Percentiles rank a stretch among this genome's conserved stretches.
phyloP scores from a whole-genome alignment of 441 rosid genomes.

The Eruca vesicaria region DNA sequence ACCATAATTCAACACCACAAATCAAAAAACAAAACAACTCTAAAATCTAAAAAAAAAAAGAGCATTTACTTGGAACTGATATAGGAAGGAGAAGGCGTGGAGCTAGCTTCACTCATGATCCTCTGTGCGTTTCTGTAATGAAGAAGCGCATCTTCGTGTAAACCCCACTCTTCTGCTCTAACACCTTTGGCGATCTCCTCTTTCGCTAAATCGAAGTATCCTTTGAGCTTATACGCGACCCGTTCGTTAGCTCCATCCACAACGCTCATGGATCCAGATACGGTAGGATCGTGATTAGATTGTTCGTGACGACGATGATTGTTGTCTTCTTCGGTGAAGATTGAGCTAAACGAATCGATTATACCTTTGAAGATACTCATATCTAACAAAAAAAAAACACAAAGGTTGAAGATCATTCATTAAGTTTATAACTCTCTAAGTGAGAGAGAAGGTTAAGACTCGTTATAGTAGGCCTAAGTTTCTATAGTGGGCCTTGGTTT shows the following conservation, averaged over 20 bases:
- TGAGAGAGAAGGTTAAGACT: neutral
- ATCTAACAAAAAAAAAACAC: conserved; percentile 8
- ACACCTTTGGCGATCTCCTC: conserved; percentile 80
- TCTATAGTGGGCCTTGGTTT: neutral
- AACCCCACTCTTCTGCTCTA: conserved; percentile 87
- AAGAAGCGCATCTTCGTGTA: conserved; percentile 64
- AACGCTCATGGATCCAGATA: conserved; percentile 49
- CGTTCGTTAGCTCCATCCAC: conserved; percentile 66
- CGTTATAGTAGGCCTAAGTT: neutral
- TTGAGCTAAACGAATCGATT: conserved; percentile 65
- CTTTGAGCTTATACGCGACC: conserved; percentile 83
- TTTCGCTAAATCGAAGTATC: conserved; percentile 82
- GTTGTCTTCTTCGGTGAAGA: conserved; percentile 41
- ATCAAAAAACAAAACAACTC: neutral
- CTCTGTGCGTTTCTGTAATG: conserved; percentile 82
- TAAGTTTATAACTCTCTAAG: neutral
- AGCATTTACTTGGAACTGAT: conserved; percentile 58
- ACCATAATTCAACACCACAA: conserved; percentile 2
- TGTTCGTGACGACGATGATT: conserved; percentile 27
- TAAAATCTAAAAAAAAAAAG: neutral
- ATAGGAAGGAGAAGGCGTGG: conserved; percentile 71
- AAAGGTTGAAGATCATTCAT: neutral
- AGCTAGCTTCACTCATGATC: conserved; percentile 62
- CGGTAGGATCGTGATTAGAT: conserved; percentile 36
- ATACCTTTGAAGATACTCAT: conserved; percentile 75